phyloP scores from a whole-genome alignment of 2,329 filamentous ascomycete species.

The Huntiella decipiens region DNA sequence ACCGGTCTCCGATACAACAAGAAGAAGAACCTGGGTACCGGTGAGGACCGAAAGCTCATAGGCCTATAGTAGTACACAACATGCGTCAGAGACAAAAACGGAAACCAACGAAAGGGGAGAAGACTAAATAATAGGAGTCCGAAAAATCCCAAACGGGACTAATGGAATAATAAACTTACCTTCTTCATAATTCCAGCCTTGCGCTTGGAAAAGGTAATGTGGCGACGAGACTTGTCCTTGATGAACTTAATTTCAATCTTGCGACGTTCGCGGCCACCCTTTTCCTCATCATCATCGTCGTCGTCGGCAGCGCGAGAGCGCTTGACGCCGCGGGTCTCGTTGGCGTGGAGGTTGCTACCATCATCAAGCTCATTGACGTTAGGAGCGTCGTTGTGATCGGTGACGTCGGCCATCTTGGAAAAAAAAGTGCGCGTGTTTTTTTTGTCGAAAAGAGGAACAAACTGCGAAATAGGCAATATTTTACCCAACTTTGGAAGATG shows the following conservation, averaged over 20 bases:
- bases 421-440: constrained; percentile 1
- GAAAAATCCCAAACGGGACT: not conserved
- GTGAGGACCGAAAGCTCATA: constrained; percentile 96
- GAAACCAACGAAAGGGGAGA: not conserved
- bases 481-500: not conserved
- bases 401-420: constrained; percentile 56
- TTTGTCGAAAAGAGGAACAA: not conserved
- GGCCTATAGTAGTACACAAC: constrained; percentile 38
- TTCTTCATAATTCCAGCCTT: constrained; percentile 99
- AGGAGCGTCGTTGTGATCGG: constrained; percentile 58
- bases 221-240: constrained; percentile 95
- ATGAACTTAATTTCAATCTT: constrained; percentile 99
- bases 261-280: constrained; percentile 89
- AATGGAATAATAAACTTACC: constrained; percentile 35
- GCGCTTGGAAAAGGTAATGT: constrained; percentile 99
- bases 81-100: not conserved
- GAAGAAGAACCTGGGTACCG: constrained; percentile 86
- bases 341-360: constrained; percentile 40
- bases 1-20: constrained; percentile 93
- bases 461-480: not conserved
- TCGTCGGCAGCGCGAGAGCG: constrained; percentile 75
- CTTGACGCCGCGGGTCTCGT: constrained; percentile 70
- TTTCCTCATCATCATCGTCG: constrained; percentile 94
- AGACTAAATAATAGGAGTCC: not conserved
- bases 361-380: constrained; percentile 60